Evolutionary conservation across 2,329 filamentous ascomycete genomes (phyloP).

Genomic region (Penicillium expansum): DNA sequence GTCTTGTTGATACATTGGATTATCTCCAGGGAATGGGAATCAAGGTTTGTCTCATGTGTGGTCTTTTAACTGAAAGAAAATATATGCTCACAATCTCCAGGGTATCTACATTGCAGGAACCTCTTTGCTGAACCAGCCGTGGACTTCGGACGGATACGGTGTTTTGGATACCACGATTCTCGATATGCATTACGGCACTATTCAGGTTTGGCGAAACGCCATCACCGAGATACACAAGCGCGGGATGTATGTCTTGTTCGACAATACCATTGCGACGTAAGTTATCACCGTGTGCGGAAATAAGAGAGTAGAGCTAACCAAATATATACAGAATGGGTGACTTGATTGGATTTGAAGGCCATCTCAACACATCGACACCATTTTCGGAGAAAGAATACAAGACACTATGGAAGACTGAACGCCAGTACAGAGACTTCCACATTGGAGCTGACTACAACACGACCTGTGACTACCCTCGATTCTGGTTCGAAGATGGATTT

Average conservation of each 20-base stretch:
- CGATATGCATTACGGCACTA: slow-evolving; percentile 60
- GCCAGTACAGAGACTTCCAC: slow-evolving; percentile 59
- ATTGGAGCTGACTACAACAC: slow-evolving; percentile 53
- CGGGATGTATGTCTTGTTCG: slow-evolving; percentile 64
- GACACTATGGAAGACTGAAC: slow-evolving; percentile 53
- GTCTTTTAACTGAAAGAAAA: background rate
- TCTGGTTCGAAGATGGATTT: slow-evolving; percentile 59
- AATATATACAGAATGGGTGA: slow-evolving; percentile 49
- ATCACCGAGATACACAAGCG: slow-evolving; percentile 59
- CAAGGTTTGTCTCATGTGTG: slow-evolving; percentile 43
- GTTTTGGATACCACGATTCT: slow-evolving; percentile 62
- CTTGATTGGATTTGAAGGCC: slow-evolving; percentile 62
- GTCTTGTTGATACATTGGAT: slow-evolving; percentile 59
- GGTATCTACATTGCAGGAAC: slow-evolving; percentile 62
- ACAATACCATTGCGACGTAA: slow-evolving; percentile 64
- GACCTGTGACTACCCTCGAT: slow-evolving; percentile 58
- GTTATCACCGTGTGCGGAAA: slow-evolving; percentile 15
- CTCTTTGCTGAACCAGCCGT: slow-evolving; percentile 62
- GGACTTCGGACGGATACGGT: slow-evolving; percentile 60
- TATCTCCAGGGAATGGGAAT: slow-evolving; percentile 65
- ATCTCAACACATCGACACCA: slow-evolving; percentile 57
- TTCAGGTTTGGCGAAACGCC: slow-evolving; percentile 56
- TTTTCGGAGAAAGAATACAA: slow-evolving; percentile 57
- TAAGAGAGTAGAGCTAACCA: background rate
- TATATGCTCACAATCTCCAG: slow-evolving; percentile 30